Conservation (phyloP, 768 basidiomycete species). For the Lentinula sp. region DNA sequence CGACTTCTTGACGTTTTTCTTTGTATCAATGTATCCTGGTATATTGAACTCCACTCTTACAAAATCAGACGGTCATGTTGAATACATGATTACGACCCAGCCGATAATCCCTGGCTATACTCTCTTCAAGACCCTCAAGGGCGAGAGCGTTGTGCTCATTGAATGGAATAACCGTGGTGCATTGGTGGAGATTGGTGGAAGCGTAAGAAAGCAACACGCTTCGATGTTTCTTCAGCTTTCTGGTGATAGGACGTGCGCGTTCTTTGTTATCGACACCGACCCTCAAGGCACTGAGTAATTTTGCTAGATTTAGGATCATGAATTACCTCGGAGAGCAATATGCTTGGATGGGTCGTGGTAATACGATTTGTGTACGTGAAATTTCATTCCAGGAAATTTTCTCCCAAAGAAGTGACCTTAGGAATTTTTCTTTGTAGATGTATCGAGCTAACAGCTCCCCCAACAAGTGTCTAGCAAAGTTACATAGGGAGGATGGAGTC, state of each 20-base stretch:
- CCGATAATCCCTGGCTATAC: slow-evolving; percentile 45
- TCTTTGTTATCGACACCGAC: not conserved
- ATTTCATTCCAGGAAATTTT: slow-evolving; percentile 3
- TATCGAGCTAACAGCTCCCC: slow-evolving; percentile 29
- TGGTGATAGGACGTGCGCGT: slow-evolving; percentile 32
- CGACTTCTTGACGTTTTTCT: slow-evolving; percentile 33
- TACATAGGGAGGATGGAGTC: slow-evolving; percentile 37
- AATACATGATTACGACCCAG: slow-evolving; percentile 47
- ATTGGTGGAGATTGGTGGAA: slow-evolving; percentile 46
- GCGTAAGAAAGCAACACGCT: slow-evolving; percentile 41
- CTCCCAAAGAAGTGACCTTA: not conserved
- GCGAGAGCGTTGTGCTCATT: slow-evolving; percentile 44
- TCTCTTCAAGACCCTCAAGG: slow-evolving; percentile 41
- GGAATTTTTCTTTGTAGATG: slow-evolving; percentile 28
- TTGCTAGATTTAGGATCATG: slow-evolving; percentile 42
- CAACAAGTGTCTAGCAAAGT: slow-evolving; percentile 38
- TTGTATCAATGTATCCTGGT: slow-evolving; percentile 44
- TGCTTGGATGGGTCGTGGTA: slow-evolving; percentile 49
- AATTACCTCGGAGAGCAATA: slow-evolving; percentile 42
- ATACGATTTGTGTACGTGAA: slow-evolving; percentile 43
- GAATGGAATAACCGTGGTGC: slow-evolving; percentile 46
- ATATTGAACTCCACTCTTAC: slow-evolving; percentile 51
- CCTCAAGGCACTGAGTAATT: not conserved
- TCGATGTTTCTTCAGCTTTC: slow-evolving; percentile 52
- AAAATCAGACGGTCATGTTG: slow-evolving; percentile 41